Evolutionary conservation across 2,329 filamentous ascomycete genomes (phyloP).

Genomic region (Neofusicoccum ribis): DNA sequence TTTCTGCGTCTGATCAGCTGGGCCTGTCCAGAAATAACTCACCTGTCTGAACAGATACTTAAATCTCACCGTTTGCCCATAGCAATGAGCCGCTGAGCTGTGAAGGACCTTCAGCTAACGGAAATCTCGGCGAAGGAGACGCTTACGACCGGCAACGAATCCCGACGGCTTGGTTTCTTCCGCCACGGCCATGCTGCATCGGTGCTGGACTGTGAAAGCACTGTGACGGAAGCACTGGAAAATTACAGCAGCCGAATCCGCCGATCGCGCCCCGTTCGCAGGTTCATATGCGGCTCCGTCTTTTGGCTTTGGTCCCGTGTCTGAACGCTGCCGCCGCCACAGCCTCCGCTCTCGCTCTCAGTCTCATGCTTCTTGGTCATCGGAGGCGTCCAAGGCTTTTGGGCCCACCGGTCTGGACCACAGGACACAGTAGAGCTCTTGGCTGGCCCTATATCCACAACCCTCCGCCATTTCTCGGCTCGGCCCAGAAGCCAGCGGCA

Average conservation of each 20-base stretch:
- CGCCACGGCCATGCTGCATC: neutral
- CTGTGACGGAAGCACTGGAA: no score
- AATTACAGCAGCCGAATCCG: neutral
- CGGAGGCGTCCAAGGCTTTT: no score
- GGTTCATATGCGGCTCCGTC: neutral
- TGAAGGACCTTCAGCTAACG: no score
- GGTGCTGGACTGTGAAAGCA: no score
- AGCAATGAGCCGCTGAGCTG: no score
- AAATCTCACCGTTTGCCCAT: neutral
- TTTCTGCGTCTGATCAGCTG: neutral
- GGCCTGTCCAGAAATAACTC: neutral
- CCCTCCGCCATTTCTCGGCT: no score
- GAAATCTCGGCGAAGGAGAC: neutral
- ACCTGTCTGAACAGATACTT: neutral
- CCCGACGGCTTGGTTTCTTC: neutral
- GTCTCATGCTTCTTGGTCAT: no score
- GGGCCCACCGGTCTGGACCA: no score
- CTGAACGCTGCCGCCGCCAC: neutral
- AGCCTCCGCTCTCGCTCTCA: neutral
- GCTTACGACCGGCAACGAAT: neutral
- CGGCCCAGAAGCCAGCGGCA: neutral
- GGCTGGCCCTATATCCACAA: no score
- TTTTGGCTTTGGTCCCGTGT: no score
- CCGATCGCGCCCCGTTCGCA: neutral
- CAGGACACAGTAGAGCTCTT: no score